A percentile compares a stretch with the other conserved stretches of the same genome.
Conservation (phyloP, 805 yeast species). For the Schwanniomyces vanrijiae region DNA sequence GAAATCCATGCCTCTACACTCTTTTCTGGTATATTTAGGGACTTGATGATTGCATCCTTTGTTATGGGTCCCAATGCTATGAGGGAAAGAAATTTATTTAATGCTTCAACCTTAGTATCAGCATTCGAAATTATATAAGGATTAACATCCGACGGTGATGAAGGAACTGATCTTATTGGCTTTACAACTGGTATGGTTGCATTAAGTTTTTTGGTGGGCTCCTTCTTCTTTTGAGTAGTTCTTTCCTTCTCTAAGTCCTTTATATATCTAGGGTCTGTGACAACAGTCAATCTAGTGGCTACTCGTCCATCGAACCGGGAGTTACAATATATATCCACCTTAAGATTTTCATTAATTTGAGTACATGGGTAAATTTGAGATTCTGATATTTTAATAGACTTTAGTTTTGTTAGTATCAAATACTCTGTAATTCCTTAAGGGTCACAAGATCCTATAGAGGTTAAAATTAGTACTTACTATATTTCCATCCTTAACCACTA, state of each 20-base stretch:
- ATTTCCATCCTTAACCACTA: conserved; percentile 37
- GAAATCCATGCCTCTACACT: conserved; percentile 18
- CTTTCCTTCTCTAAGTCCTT: conserved; percentile 12
- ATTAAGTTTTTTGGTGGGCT: background rate
- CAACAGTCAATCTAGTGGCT: conserved; percentile 27
- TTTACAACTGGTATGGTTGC: background rate
- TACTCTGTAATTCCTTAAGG: background rate
- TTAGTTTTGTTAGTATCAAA: conserved; percentile 16
- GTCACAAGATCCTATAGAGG: background rate
- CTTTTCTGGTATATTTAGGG: conserved; percentile 9
- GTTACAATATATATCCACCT: conserved; percentile 32
- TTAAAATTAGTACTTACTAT: conserved; percentile 22
- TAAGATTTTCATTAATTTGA: conserved; percentile 32
- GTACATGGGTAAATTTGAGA: conserved; percentile 31
- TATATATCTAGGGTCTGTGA: conserved; percentile 30
- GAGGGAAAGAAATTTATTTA: conserved; percentile 38
- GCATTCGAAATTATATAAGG: conserved; percentile 9
- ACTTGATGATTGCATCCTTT: conserved; percentile 22
- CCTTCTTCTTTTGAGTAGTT: background rate
- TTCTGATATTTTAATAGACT: conserved; percentile 31
- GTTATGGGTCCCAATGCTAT: conserved; percentile 51
- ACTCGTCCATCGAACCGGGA: conserved; percentile 30
- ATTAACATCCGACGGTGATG: conserved; percentile 11
- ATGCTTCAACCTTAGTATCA: conserved; percentile 6
- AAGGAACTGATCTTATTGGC: conserved; percentile 7